These are phyloP conservation scores for Arthrocladium fulminans DNA, from an alignment of 2,329 filamentous ascomycete genomes.

Conservation along the genomic window DNA sequence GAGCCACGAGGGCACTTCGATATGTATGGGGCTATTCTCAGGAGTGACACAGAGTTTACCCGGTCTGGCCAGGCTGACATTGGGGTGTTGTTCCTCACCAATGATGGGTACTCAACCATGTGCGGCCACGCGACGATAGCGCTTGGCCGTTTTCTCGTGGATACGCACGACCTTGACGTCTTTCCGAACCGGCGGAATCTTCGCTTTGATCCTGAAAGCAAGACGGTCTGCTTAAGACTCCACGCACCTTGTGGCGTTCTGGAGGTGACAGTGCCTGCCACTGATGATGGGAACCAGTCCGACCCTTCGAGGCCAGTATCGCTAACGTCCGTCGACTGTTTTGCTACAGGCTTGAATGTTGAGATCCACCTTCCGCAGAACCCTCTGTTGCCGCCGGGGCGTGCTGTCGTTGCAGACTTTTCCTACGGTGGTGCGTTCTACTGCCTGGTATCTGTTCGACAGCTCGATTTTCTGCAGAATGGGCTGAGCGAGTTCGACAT, in stretches of 20 bases:
- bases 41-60: slow-evolving; percentile 35
- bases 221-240: slow-evolving; percentile 28
- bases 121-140: slow-evolving; percentile 47
- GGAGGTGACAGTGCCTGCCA: slow-evolving; percentile 32
- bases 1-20: slow-evolving; percentile 44
- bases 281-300: slow-evolving; percentile 23
- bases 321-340: slow-evolving; percentile 37
- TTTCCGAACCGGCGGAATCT: slow-evolving; percentile 33
- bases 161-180: slow-evolving; percentile 31
- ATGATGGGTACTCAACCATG: slow-evolving; percentile 43
- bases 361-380: slow-evolving; percentile 23
- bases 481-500: slow-evolving; percentile 25
- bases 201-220: slow-evolving; percentile 21
- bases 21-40: slow-evolving; percentile 45
- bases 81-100: slow-evolving; percentile 41
- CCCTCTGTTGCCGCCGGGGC: slow-evolving; percentile 5
- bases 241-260: slow-evolving; percentile 41
- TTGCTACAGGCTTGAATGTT: slow-evolving; percentile 29
- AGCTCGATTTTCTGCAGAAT: slow-evolving; percentile 32
- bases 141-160: slow-evolving; percentile 37
- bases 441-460: slow-evolving; percentile 29
- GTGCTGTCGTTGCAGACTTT: slow-evolving; percentile 25
- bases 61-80: slow-evolving; percentile 36
- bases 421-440: slow-evolving; percentile 41
- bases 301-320: slow-evolving; percentile 33